Evolutionary conservation across 345 rosid species (phyloP).

Genomic region (Arabidopsis suecica): DNA sequence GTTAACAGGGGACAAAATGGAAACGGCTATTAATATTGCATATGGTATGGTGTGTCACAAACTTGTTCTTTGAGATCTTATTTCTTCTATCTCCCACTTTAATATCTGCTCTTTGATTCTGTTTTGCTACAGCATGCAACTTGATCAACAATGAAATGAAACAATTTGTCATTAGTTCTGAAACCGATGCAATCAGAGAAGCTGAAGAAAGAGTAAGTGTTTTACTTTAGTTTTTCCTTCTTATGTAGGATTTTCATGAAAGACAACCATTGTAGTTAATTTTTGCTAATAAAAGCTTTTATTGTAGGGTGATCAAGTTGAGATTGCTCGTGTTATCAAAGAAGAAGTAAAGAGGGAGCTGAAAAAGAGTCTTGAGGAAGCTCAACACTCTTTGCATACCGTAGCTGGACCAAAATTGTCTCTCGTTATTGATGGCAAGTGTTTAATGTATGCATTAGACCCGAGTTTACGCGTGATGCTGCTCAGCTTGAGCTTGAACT

Average conservation of each 20-base stretch:
- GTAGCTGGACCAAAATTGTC: slow-evolving; percentile 80
- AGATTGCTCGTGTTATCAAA: slow-evolving; percentile 84
- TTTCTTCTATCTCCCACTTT: slow-evolving; percentile 20
- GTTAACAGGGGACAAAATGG: slow-evolving; percentile 98
- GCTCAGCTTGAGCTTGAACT: slow-evolving; percentile 93
- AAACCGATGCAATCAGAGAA: slow-evolving; percentile 83
- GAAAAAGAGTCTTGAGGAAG: slow-evolving; percentile 84
- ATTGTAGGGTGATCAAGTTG: slow-evolving; percentile 90
- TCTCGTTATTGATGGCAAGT: slow-evolving; percentile 95
- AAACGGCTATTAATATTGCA: slow-evolving; percentile 98
- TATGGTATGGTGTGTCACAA: slow-evolving; percentile 63
- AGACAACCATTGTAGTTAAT: slow-evolving; percentile 6
- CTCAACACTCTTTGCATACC: slow-evolving; percentile 60
- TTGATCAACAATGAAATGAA: slow-evolving; percentile 95
- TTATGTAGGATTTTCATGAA: slow-evolving; percentile 9
- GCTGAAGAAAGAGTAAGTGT: slow-evolving; percentile 87
- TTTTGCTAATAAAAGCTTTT: background rate
- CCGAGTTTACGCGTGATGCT: slow-evolving; percentile 81
- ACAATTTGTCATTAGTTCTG: slow-evolving; percentile 92
- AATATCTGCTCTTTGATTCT: slow-evolving; percentile 34
- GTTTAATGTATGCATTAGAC: slow-evolving; percentile 95
- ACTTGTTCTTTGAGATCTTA: slow-evolving; percentile 22
- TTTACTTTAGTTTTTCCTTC: slow-evolving; percentile 19
- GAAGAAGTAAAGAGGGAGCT: slow-evolving; percentile 84
- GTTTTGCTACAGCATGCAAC: slow-evolving; percentile 85